These are phyloP conservation scores for Schwanniomyces etchellsii DNA, from an alignment of 1,139 yeast species.

Conservation along the genomic window DNA sequence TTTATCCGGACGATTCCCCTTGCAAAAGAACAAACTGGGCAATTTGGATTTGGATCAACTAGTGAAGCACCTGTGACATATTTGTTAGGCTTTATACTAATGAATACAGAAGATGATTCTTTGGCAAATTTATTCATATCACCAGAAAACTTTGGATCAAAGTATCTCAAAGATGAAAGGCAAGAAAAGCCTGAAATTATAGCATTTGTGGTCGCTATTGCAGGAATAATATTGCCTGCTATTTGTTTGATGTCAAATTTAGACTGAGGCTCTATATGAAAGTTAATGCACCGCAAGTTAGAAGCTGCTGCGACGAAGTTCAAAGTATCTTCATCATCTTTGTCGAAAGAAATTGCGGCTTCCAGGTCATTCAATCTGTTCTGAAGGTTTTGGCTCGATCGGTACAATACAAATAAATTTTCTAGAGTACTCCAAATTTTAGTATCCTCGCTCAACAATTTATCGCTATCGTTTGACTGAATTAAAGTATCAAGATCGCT, in stretches of 20 bases:
- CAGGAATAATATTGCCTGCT: conserved; percentile 98
- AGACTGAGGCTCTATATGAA: conserved; percentile 66
- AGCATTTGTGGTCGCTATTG: conserved; percentile 97
- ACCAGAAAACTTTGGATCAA: conserved; percentile 23
- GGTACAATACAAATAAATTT: conserved; percentile 55
- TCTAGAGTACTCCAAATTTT: conserved; percentile 58
- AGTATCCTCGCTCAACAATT: conserved; percentile 48
- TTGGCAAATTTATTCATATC: conserved; percentile 8
- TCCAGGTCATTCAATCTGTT: conserved; percentile 40
- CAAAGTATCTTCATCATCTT: conserved; percentile 89
- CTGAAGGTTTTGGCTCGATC: conserved; percentile 47
- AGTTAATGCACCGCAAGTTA: conserved; percentile 70
- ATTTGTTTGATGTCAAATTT: conserved; percentile 88
- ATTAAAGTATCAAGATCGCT: conserved; percentile 12
- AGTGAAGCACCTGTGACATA: conserved; percentile 62
- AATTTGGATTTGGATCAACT: conserved; percentile 56
- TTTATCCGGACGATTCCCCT: conserved; percentile 31
- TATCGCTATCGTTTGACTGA: conserved; percentile 8
- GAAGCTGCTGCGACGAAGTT: conserved; percentile 87
- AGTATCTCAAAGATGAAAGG: conserved; percentile 58
- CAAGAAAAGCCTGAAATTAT: conserved; percentile 88
- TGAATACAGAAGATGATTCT: conserved; percentile 50
- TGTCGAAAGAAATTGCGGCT: conserved; percentile 68
- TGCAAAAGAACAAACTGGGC: conserved; percentile 70
- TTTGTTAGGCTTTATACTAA: conserved; percentile 64